A percentile compares a stretch with the other conserved stretches of the same genome.
phyloP scores from a whole-genome alignment of 2,329 filamentous ascomycete species.

The Botrytis byssoidea region DNA sequence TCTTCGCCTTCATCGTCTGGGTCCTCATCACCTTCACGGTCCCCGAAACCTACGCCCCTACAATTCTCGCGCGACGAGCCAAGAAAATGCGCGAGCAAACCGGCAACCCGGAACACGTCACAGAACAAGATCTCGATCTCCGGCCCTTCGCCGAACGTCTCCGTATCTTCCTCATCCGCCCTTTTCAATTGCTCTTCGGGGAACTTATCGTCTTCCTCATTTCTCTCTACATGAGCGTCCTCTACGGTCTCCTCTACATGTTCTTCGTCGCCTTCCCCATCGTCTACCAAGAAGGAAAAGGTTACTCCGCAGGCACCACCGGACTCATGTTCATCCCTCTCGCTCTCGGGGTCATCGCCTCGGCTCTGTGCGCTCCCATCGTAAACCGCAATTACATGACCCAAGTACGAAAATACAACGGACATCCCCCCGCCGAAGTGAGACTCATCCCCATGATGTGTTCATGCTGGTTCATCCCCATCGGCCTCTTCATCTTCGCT shows the following conservation, averaged over 20 bases:
- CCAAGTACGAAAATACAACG: conserved; percentile 56
- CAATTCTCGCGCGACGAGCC: conserved; percentile 69
- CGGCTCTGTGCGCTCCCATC: conserved; percentile 64
- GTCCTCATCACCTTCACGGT: conserved; percentile 82
- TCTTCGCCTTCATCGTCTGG: conserved; percentile 69
- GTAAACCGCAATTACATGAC: conserved; percentile 83
- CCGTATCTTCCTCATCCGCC: conserved; percentile 72
- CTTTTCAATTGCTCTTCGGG: conserved; percentile 79
- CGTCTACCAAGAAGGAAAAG: conserved; percentile 73
- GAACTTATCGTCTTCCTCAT: conserved; percentile 86
- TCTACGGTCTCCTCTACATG: conserved; percentile 59
- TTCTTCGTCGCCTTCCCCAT: conserved; percentile 54
- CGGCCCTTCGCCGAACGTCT: conserved; percentile 68
- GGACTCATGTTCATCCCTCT: conserved; percentile 87
- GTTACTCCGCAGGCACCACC: conserved; percentile 69
- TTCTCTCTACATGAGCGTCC: conserved; percentile 75
- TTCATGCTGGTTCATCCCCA: conserved; percentile 69
- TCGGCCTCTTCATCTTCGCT: conserved; percentile 66
- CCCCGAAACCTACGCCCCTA: conserved; percentile 83
- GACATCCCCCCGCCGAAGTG: conserved; percentile 72
- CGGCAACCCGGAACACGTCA: conserved; percentile 66
- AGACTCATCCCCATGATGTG: conserved; percentile 82
- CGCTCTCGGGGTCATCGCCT: conserved; percentile 69
- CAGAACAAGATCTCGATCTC: conserved; percentile 76
- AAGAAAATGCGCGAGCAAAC: conserved; percentile 68